These are phyloP conservation scores for Paramecium primaurelia DNA, from an alignment of 73 alveolate genomes.

Conservation along the genomic window DNA sequence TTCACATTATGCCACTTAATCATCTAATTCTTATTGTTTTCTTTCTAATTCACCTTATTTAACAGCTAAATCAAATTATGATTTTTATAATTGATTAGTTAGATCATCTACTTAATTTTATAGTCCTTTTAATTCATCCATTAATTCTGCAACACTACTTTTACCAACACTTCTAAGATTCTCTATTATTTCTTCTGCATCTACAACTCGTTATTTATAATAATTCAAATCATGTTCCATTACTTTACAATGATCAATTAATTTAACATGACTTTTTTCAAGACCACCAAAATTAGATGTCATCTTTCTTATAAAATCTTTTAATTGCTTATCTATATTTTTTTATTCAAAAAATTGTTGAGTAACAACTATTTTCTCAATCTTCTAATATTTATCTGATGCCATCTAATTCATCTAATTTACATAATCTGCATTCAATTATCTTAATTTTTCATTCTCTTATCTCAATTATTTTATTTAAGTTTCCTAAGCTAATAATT, in stretches of 20 bases:
- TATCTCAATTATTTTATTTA: slow-evolving; percentile 8
- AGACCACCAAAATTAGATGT: slow-evolving; percentile 48
- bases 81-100: not conserved
- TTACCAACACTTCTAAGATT: slow-evolving; percentile 47
- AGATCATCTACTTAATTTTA: slow-evolving; percentile 14
- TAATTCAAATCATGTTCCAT: slow-evolving; percentile 59
- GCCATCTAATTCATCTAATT: slow-evolving; percentile 48
- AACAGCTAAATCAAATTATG: slow-evolving; percentile 19
- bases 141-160: not conserved
- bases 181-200: slow-evolving; percentile 60
- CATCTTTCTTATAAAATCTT: slow-evolving; percentile 60
- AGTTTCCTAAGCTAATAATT: not conserved
- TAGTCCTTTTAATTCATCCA: slow-evolving; percentile 34
- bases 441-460: slow-evolving; percentile 55
- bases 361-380: slow-evolving; percentile 50
- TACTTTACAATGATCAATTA: slow-evolving; percentile 59
- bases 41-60: slow-evolving; percentile 10
- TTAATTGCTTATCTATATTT: slow-evolving; percentile 37
- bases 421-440: slow-evolving; percentile 49
- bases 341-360: slow-evolving; percentile 57
- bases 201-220: slow-evolving; percentile 46
- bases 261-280: slow-evolving; percentile 44
- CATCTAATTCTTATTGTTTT: slow-evolving; percentile 14
- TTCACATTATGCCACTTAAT: not conserved
- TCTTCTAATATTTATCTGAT: slow-evolving; percentile 40